Evolutionary conservation across 495 filamentous ascomycete genomes (phyloP).

Genomic region (Lasiosphaeria hispida): DNA sequence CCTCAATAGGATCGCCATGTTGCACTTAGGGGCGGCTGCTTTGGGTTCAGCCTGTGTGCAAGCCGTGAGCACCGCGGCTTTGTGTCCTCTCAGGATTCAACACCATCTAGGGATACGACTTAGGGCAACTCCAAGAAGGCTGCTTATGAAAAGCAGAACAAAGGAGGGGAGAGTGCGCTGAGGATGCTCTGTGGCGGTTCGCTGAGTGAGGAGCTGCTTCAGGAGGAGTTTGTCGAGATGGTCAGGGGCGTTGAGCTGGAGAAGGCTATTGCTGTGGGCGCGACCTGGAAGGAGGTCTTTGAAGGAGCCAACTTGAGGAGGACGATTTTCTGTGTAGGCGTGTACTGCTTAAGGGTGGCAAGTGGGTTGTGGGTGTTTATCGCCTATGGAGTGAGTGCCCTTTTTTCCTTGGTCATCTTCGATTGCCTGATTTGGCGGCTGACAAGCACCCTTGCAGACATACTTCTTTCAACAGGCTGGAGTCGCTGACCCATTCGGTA

Average conservation of each 20-base stretch:
- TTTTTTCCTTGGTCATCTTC: conserved; percentile 32
- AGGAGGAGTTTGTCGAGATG: conserved; percentile 41
- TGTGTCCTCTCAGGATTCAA: too few relatives aligned
- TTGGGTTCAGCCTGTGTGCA: too few relatives aligned
- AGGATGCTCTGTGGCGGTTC: conserved; percentile 24
- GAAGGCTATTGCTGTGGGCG: conserved; percentile 17
- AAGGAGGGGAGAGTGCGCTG: conserved; percentile 45
- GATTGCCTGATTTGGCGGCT: conserved; percentile 22
- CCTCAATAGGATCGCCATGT: too few relatives aligned
- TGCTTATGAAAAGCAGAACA: conserved; percentile 44
- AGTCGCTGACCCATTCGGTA: conserved; percentile 7
- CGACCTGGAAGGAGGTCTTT: conserved; percentile 3
- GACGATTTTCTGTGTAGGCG: conserved; percentile 35
- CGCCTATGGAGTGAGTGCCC: conserved; percentile 30
- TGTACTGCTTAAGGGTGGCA: conserved; percentile 34
- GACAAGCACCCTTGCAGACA: not conserved
- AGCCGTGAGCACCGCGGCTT: too few relatives aligned
- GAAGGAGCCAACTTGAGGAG: conserved; percentile 26
- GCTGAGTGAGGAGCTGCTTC: conserved; percentile 30
- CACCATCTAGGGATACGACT: too few relatives aligned
- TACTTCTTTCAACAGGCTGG: conserved; percentile 17
- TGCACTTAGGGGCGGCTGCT: too few relatives aligned
- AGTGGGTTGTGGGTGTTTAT: conserved; percentile 41
- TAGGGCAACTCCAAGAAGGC: too few relatives aligned
- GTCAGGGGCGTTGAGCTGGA: conserved; percentile 37